Evolutionary conservation across 805 yeast genomes (phyloP).

Genomic region (Ogataea ganodermae): DNA sequence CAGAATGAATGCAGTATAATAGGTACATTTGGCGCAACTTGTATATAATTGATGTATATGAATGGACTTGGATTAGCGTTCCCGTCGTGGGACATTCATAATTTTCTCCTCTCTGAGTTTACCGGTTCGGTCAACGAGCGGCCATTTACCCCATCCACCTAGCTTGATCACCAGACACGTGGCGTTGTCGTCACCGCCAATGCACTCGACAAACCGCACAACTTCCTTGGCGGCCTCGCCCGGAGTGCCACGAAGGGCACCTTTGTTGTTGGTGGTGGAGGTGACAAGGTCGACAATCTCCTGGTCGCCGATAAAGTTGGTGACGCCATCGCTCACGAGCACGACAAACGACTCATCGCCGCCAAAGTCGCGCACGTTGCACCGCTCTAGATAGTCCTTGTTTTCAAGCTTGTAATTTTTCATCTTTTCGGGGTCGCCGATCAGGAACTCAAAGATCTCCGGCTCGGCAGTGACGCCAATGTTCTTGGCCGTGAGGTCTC

Average conservation of each 20-base stretch:
- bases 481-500: conserved; percentile 78
- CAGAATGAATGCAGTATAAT: not conserved
- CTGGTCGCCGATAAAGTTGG: conserved; percentile 80
- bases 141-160: conserved; percentile 96
- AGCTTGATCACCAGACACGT: conserved; percentile 81
- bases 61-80: conserved; percentile 4
- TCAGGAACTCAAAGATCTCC: conserved; percentile 66
- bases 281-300: conserved; percentile 86
- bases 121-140: conserved; percentile 80
- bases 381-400: conserved; percentile 19
- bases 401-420: conserved; percentile 30
- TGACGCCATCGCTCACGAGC: conserved; percentile 83
- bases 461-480: conserved; percentile 93
- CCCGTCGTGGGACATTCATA: conserved; percentile 29
- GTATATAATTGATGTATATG: conserved; percentile 13
- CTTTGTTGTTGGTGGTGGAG: conserved; percentile 61
- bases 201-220: conserved; percentile 75
- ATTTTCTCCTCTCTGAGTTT: conserved; percentile 68
- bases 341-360: conserved; percentile 89
- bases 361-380: conserved; percentile 49
- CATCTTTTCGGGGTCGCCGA: conserved; percentile 60
- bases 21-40: conserved; percentile 10
- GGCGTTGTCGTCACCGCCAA: conserved; percentile 96
- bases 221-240: conserved; percentile 86
- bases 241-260: conserved; percentile 75